These are phyloP conservation scores for Fusarium redolens DNA, from an alignment of 2,329 filamentous ascomycete genomes.

Conservation along the genomic window DNA sequence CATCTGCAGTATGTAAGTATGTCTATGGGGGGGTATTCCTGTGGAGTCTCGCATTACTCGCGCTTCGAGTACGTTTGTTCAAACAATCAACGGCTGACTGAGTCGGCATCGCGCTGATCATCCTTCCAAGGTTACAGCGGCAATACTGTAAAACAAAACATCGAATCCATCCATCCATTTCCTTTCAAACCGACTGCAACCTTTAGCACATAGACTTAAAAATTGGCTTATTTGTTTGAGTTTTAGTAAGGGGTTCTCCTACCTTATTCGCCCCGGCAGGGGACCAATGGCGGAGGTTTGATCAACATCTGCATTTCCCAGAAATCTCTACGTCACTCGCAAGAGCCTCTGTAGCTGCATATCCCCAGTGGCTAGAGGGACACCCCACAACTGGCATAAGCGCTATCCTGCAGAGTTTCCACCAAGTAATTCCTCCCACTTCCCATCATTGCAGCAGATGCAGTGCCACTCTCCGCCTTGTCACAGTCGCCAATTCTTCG, in stretches of 20 bases:
- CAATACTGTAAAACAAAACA: conserved; percentile 14
- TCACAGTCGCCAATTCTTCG: conserved; percentile 3
- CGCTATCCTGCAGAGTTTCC: neutral
- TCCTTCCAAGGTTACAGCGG: conserved; percentile 9
- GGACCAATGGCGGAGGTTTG: conserved; percentile 6
- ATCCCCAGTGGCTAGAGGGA: neutral
- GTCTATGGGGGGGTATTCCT: neutral
- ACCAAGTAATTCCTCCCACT: neutral
- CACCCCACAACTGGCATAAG: neutral
- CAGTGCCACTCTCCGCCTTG: conserved; percentile 2
- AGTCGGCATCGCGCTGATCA: neutral
- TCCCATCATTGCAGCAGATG: neutral
- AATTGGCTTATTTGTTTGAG: conserved; percentile 39
- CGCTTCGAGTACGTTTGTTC: neutral
- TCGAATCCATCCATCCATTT: neutral
- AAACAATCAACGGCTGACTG: neutral
- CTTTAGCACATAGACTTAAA: conserved; percentile 34
- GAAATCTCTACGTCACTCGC: conserved; percentile 3
- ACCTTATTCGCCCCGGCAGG: neutral
- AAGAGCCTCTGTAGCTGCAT: conserved; percentile 22
- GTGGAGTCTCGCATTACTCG: neutral
- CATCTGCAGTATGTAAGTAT: neutral
- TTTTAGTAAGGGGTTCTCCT: conserved; percentile 32
- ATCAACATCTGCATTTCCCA: conserved; percentile 17
- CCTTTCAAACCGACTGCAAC: neutral